A percentile compares a stretch with the other conserved stretches of the same genome.
Evolutionary conservation across 768 basidiomycete genomes (phyloP).

Genomic region (Pisolithus albus): DNA sequence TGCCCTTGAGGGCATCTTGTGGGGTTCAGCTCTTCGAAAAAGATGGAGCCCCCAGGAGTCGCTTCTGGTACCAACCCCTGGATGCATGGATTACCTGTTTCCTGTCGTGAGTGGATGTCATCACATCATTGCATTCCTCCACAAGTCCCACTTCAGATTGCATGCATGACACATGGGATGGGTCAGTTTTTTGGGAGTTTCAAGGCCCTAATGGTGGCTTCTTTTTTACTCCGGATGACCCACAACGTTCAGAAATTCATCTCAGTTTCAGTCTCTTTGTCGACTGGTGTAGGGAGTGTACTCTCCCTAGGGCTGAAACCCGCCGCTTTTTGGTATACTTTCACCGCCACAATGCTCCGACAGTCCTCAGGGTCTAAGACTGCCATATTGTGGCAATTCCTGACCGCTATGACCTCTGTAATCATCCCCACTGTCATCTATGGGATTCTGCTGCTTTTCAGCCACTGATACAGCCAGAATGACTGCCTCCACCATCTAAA

Average conservation of each 20-base stretch:
- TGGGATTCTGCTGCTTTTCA: too few relatives aligned
- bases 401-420: too few relatives aligned
- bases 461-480: too few relatives aligned
- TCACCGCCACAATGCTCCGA: too few relatives aligned
- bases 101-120: slow-evolving; percentile 19
- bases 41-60: not conserved
- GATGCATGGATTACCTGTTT: slow-evolving; percentile 22
- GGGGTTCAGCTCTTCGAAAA: not conserved
- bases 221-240: slow-evolving; percentile 9
- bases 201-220: slow-evolving; percentile 21
- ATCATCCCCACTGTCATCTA: too few relatives aligned
- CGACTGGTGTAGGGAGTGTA: too few relatives aligned
- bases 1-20: slow-evolving; percentile 9
- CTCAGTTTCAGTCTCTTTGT: slow-evolving; percentile 26
- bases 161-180: slow-evolving; percentile 24
- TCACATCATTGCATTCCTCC: not conserved
- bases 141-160: not conserved
- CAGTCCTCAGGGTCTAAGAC: too few relatives aligned
- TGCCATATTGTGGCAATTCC: too few relatives aligned
- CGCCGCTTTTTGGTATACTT: too few relatives aligned
- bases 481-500: too few relatives aligned
- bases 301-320: too few relatives aligned
- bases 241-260: slow-evolving; percentile 10
- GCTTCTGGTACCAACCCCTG: slow-evolving; percentile 22
- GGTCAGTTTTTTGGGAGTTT: slow-evolving; percentile 16